Base-by-base conservation (phyloP, 257 asterid genomes). In the Paraleonurus japonicus region DNA sequence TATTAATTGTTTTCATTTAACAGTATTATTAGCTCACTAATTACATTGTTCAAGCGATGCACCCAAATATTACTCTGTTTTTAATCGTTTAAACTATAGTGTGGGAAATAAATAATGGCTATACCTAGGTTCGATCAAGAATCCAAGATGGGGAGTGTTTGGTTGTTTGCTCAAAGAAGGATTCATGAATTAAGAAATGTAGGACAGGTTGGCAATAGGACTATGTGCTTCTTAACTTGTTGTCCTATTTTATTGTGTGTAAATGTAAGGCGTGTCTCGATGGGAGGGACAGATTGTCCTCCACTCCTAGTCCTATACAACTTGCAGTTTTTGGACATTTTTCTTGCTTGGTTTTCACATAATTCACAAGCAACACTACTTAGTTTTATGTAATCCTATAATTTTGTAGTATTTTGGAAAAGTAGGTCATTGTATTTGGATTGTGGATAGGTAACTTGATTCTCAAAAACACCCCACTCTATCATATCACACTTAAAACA, bases 141-240 rank as follows among this genome's bases (percentile, higher is more conserved):
- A 80, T 77, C 75, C 65, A 70, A 50, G 82, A 84, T 74, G 82
- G 80, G 69, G 58, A 83, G 84, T 78, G 78, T 75, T 80, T 79
- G 84, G 83, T 78, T 81, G 85, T 80, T 79, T 79, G 80, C 81
- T 75, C 78, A 70, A 81, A 73, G 76, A 74, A 61, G 75, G 70
- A 73, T 74, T 76, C 70, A 65, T 86, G 82, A 74, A 75, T 57
- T 76, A 69, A 59, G 74, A 75, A 76, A 82, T 70, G 79, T 69
- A 71, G 83, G 86, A 81, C 88, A 86, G 92, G 87, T 83, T 88
- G 85, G 87, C 83, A 61, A 76, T 16, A 75, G 75, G 85, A 81
- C 81, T 70, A 67, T 70, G 62, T 70, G 69, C 53, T 55, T 61
- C 71, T 61, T 65, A 16, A 65, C 33, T 63, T 43, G 62, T 33